These are phyloP conservation scores for Hondaea fermentalgiana DNA, from an alignment of 108 stramenopile genomes.

Conservation along the genomic window DNA sequence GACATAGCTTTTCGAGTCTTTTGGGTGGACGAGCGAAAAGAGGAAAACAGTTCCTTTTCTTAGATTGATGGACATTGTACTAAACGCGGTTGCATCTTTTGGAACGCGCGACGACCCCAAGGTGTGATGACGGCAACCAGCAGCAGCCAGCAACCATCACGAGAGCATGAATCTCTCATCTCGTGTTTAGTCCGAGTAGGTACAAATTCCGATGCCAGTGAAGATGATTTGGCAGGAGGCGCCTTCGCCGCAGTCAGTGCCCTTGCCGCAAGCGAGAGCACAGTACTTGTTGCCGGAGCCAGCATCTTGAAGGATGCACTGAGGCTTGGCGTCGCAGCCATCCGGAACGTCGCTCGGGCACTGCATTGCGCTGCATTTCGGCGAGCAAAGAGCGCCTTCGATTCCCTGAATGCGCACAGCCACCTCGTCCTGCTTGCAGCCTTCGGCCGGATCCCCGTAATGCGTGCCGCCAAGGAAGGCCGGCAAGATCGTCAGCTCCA, in stretches of 20 bases:
- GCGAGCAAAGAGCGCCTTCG: background rate
- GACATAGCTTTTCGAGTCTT: no score
- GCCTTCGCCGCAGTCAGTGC: background rate
- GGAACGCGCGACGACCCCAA: no score
- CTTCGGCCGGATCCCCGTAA: slow-evolving; percentile 9
- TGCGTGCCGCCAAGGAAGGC: background rate
- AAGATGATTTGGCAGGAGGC: slow-evolving; percentile 4
- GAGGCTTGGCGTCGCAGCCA: background rate
- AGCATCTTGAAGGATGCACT: slow-evolving; percentile 8
- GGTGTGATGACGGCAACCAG: no score
- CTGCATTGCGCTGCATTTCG: background rate
- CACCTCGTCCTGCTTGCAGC: slow-evolving; percentile 9
- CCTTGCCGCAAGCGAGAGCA: background rate
- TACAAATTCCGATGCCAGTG: background rate
- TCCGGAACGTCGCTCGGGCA: slow-evolving; percentile 7
- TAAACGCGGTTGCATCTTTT: no score
- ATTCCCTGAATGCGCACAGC: slow-evolving; percentile 14
- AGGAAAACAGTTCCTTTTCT: no score
- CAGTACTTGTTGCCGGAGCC: slow-evolving; percentile 13
- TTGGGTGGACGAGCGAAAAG: no score
- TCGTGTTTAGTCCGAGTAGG: background rate
- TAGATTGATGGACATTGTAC: no score
- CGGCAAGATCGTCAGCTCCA: background rate
- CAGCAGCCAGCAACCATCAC: no score
- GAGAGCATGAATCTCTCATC: no score